Base-by-base conservation (phyloP, 257 asterid species). In the Solanum appendiculatum region DNA sequence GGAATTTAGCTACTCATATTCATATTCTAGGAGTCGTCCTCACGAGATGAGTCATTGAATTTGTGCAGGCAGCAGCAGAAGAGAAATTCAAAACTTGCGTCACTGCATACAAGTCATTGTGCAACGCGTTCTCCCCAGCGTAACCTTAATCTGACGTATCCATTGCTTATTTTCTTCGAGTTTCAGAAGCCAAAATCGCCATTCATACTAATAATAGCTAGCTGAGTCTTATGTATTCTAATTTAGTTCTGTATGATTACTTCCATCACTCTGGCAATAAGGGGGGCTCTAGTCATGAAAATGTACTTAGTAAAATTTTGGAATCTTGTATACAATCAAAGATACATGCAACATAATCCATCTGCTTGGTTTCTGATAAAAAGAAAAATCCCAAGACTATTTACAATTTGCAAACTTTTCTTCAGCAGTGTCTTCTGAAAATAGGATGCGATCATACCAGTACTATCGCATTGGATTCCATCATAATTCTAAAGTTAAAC, bases 11-110 rank as follows among this genome's bases (percentile, higher is more conserved):
- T 80, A 46, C 68, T 29, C 42, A 46, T 37, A 21, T 46, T 80
- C 0, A 20, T 29, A 80, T 46, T 80, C 68, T 80, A 2, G 9
- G 42, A 78, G 39, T 27, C 66, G 5, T 39, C 9, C 23, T 46
- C 27, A 46, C 29, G 4, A 80, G 64, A 9, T 1, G 16, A 80
- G 4, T 85, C 37, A 2, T 18, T 73, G 44, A 68, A 20, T 84
- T 54, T 86, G 39, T 88, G 83, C 95, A 96, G 99, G 95, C 90
- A 73, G 91, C 83, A n/a, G 98, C 97, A 51, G 95, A 92, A 90
- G 98, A 94, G 93, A 93, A 91, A 89, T 96, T 96, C 87, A 95
- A 96, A 91, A 88, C 82, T 11, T 96, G 99, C 75, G 97, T 88
- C 20, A 87, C 88, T 72, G 99, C 98, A 27, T 96, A 96, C 93